phyloP scores from a whole-genome alignment of 768 basidiomycete species.

The Pulveroboletus sp. region DNA sequence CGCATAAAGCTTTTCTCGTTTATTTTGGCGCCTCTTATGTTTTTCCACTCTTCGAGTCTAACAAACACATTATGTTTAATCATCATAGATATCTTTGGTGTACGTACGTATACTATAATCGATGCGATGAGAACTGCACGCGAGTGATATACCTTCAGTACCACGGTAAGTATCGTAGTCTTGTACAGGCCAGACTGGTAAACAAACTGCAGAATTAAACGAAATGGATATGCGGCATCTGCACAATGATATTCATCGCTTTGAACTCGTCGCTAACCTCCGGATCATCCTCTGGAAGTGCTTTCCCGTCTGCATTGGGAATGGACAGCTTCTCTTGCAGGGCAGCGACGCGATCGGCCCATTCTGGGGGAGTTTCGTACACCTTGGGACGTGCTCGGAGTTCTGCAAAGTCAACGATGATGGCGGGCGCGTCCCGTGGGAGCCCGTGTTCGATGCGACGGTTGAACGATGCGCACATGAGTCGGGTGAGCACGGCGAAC shows the following conservation, averaged over 20 bases:
- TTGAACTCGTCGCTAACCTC: conserved; percentile 10
- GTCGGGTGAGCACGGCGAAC: conserved; percentile 6
- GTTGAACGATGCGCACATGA: conserved; percentile 11
- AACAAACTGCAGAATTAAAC: no score
- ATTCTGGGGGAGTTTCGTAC: conserved; percentile 2
- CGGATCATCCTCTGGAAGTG: background rate
- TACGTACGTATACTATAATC: no score
- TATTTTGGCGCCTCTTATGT: conserved; percentile 8
- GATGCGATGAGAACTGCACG: no score
- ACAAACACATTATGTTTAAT: conserved; percentile 19
- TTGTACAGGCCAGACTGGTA: no score
- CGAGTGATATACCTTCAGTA: no score
- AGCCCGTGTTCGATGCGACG: conserved; percentile 10
- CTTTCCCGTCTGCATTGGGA: conserved; percentile 2
- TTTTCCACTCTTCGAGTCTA: conserved; percentile 4
- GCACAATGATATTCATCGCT: conserved; percentile 8
- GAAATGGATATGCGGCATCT: conserved; percentile 11
- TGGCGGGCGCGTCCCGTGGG: conserved; percentile 8
- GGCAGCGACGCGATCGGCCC: background rate
- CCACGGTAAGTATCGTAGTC: no score
- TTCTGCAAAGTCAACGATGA: conserved; percentile 9
- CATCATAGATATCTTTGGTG: conserved; percentile 17
- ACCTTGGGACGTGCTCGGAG: conserved; percentile 9
- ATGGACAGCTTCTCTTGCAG: conserved; percentile 1
- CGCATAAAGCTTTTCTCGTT: conserved; percentile 4